These are phyloP conservation scores for Dendrocalamus sinicus DNA, from an alignment of 176 grass and related monocot genomes.

Conservation along the genomic window DNA sequence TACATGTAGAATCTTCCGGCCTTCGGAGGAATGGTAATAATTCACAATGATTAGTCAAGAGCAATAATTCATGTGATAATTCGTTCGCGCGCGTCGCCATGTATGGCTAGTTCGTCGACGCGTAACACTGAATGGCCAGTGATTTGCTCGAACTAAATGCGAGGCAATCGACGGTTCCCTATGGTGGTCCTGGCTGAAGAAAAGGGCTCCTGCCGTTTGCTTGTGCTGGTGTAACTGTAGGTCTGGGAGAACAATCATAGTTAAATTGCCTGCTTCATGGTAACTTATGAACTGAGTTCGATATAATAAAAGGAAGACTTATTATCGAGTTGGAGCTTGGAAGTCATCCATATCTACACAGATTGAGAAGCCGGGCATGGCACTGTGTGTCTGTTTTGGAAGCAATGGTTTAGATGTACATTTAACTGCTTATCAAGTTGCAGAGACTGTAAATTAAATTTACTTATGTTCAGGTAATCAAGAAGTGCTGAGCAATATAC, in stretches of 20 bases:
- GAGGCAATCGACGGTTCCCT: neutral
- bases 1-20: neutral
- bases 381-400: neutral
- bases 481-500: neutral
- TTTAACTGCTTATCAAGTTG: neutral
- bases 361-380: neutral
- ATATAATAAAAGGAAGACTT: neutral
- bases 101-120: neutral
- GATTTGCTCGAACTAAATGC: neutral
- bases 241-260: conserved; percentile 38
- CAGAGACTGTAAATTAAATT: neutral
- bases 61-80: neutral
- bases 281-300: neutral
- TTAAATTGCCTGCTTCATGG: conserved; percentile 13
- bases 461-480: neutral
- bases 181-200: conserved; percentile 25
- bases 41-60: neutral
- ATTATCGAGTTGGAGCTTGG: neutral
- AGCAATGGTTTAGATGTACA: neutral
- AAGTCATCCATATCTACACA: neutral
- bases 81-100: neutral
- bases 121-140: neutral
- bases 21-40: neutral
- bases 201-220: neutral
- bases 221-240: conserved; percentile 25